phyloP scores from a whole-genome alignment of 2,329 filamentous ascomycete species.

The Ceratocystis cubensis region DNA sequence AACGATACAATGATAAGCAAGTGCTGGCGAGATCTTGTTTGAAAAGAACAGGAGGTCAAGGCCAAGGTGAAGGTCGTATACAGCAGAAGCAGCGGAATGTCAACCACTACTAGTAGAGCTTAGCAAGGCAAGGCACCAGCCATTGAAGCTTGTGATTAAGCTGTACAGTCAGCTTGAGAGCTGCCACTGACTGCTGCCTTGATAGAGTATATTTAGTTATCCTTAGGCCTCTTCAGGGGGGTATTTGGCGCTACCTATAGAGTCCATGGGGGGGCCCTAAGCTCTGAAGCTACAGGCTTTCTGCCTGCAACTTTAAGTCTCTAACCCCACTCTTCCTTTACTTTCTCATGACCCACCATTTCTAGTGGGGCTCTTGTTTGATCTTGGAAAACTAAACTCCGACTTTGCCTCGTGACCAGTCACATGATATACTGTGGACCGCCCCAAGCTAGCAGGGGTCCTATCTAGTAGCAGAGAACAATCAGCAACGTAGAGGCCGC shows the following conservation, averaged over 20 bases:
- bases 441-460: neutral
- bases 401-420: neutral
- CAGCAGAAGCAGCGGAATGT: neutral
- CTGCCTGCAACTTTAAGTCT: neutral
- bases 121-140: constrained; percentile 6
- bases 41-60: neutral
- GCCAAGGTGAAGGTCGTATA: neutral
- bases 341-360: neutral
- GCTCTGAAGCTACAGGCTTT: neutral
- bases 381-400: neutral
- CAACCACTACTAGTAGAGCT: neutral
- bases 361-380: neutral
- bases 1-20: too few species aligned
- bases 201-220: too few species aligned
- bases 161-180: neutral
- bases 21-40: neutral
- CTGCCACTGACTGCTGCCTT: neutral
- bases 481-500: neutral
- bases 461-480: neutral
- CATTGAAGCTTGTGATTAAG: constrained; percentile 11
- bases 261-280: neutral
- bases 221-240: neutral
- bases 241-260: neutral
- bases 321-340: neutral
- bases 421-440: neutral